Conservation (phyloP, 257 asterid species). For the Ehretia macrophylla region DNA sequence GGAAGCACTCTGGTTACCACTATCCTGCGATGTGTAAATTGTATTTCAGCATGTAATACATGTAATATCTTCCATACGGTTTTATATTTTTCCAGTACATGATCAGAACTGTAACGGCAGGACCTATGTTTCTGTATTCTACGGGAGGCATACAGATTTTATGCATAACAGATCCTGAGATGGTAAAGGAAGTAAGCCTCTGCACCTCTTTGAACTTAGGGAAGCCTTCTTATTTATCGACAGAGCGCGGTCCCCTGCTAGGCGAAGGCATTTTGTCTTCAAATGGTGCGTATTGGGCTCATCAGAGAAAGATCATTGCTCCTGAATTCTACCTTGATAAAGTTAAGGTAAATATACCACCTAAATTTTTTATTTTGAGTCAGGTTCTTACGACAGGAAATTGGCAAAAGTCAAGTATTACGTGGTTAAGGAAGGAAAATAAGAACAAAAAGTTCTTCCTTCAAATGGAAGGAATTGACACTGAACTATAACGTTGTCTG, state of each 20-base stretch:
- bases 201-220: constrained; percentile 51
- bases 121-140: constrained; percentile 49
- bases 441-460: no score
- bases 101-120: constrained; percentile 21
- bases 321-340: constrained; percentile 63
- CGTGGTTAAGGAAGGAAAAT: no score
- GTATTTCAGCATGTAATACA: no score
- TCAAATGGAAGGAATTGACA: no score
- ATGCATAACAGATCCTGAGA: constrained; percentile 43
- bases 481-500: no score
- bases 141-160: constrained; percentile 52
- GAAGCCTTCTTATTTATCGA: constrained; percentile 58
- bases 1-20: no score
- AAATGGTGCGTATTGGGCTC: constrained; percentile 63
- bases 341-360: constrained; percentile 46
- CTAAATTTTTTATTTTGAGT: background rate
- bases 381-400: background rate
- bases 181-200: constrained; percentile 49
- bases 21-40: no score
- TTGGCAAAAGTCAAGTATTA: background rate
- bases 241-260: constrained; percentile 58
- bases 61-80: no score
- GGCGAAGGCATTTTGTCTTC: constrained; percentile 73
- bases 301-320: constrained; percentile 60
- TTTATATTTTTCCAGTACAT: background rate